Conservation (phyloP, 306 rosid genomes). For the Potentilla sterilis region DNA sequence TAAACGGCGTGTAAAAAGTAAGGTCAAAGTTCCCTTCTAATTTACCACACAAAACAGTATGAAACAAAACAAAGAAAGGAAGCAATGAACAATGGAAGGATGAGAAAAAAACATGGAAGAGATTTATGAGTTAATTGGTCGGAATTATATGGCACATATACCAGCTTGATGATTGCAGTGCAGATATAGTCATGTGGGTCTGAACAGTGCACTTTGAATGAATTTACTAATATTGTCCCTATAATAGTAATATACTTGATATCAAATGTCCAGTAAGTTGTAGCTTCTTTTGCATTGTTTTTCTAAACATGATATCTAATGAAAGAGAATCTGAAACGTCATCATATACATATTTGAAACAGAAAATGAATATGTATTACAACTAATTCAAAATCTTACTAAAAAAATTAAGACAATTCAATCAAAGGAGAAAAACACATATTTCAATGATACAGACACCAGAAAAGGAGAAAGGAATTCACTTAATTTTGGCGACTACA, state of each 20-base stretch:
- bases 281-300: neutral
- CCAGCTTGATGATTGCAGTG: neutral
- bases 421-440: neutral
- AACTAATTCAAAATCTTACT: neutral
- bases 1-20: slow-evolving; percentile 2
- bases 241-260: neutral
- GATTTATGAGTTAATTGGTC: neutral
- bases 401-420: neutral
- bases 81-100: neutral
- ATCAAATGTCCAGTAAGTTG: neutral
- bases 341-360: neutral
- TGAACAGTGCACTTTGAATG: neutral
- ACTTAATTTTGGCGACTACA: neutral
- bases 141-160: neutral
- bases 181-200: neutral
- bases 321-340: neutral
- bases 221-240: neutral
- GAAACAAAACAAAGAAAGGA: neutral
- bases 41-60: neutral
- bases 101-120: neutral
- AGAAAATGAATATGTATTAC: neutral
- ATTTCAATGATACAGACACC: neutral
- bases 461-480: neutral
- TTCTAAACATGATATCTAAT: neutral
- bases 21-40: neutral